Percentiles rank a stretch among this genome's conserved stretches.
Evolutionary conservation across 768 basidiomycete species (phyloP).

Genomic region (Dentipellis sp.): DNA sequence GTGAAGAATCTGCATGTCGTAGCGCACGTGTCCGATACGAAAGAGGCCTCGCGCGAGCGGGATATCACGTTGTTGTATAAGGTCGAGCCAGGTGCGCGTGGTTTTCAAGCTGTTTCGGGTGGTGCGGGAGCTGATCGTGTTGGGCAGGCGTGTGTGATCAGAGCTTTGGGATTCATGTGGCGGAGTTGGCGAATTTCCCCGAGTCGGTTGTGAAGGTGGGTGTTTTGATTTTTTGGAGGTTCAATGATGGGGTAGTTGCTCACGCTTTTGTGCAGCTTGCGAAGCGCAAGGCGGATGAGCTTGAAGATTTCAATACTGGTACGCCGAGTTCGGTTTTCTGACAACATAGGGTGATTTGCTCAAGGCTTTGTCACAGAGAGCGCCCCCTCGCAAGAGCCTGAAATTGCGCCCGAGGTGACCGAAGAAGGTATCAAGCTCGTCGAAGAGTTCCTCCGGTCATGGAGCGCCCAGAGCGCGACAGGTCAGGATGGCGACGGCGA

Average conservation of each 20-base stretch:
- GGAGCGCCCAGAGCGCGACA: constrained; percentile 34
- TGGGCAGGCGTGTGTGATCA: constrained; percentile 81
- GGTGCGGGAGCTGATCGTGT: not conserved
- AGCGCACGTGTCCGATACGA: constrained; percentile 67
- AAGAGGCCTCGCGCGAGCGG: constrained; percentile 35
- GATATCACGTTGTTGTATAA: constrained; percentile 80
- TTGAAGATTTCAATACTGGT: constrained; percentile 74
- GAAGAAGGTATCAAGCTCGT: constrained; percentile 78
- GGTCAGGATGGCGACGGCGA: constrained; percentile 29
- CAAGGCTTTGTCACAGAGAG: constrained; percentile 13
- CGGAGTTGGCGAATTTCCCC: constrained; percentile 95
- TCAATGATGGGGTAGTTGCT: not conserved
- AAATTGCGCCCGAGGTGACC: constrained; percentile 48
- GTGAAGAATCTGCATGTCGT: constrained; percentile 96
- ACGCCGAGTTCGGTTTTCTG: constrained; percentile 2
- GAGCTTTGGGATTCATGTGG: constrained; percentile 98
- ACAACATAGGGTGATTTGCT: not conserved
- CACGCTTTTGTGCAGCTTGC: constrained; percentile 47
- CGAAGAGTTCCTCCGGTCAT: constrained; percentile 65
- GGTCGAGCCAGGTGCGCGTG: constrained; percentile 60
- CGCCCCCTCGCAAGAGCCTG: constrained; percentile 24
- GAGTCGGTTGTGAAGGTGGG: constrained; percentile 82
- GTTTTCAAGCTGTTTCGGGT: not conserved
- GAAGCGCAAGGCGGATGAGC: constrained; percentile 85
- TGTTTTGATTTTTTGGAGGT: not conserved